Conservation (phyloP, 2,329 filamentous ascomycete species). For the Alternaria hordeiaustralica region DNA sequence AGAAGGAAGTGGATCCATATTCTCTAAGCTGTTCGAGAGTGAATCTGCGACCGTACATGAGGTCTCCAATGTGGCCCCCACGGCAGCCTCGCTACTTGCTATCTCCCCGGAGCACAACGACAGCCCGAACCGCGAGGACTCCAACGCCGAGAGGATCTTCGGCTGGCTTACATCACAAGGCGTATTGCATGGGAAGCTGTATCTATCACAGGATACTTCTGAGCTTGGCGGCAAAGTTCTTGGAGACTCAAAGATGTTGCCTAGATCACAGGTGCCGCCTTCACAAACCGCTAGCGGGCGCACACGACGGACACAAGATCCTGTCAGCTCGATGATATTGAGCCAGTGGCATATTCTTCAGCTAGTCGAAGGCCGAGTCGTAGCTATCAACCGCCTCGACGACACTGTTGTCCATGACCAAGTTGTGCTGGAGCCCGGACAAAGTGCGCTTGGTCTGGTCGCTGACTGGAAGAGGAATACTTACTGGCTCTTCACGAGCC, state of each 20-base stretch:
- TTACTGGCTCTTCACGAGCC: constrained; percentile 91
- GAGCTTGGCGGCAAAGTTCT: constrained; percentile 78
- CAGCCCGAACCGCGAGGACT: constrained; percentile 57
- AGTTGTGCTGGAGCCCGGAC: constrained; percentile 78
- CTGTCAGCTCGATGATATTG: constrained; percentile 79
- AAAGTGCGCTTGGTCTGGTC: constrained; percentile 81
- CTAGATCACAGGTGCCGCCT: constrained; percentile 74
- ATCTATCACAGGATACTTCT: constrained; percentile 64
- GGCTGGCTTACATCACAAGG: constrained; percentile 91
- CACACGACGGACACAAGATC: constrained; percentile 70
- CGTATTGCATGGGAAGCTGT: constrained; percentile 83
- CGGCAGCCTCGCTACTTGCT: constrained; percentile 70
- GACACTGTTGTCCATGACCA: constrained; percentile 88
- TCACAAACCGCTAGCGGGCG: constrained; percentile 70
- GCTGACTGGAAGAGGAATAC: constrained; percentile 95
- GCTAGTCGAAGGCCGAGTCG: constrained; percentile 80
- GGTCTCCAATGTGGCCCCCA: constrained; percentile 64
- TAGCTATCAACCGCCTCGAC: constrained; percentile 86
- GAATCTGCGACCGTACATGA: constrained; percentile 83
- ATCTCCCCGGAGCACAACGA: constrained; percentile 76
- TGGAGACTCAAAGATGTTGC: constrained; percentile 77
- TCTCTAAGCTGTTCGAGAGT: constrained; percentile 84
- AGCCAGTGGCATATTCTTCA: constrained; percentile 94
- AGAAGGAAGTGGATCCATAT: constrained; percentile 85
- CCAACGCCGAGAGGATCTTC: constrained; percentile 73